Base-by-base conservation (phyloP, 2,329 filamentous ascomycete species). In the Didymella keratinophila region DNA sequence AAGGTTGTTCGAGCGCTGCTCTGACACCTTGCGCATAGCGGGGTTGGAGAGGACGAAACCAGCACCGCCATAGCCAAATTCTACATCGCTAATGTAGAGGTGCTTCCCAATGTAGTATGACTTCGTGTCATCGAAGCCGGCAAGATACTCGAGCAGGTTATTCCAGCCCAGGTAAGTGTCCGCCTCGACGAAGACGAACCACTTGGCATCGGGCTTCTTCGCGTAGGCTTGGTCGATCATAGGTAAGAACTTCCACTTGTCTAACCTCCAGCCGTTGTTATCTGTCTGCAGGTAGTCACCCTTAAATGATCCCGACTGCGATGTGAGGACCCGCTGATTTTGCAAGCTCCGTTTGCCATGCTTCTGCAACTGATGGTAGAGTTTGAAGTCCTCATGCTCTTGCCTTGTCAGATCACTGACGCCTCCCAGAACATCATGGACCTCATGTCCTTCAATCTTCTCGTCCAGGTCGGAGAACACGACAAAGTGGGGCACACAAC, bases 381-480 rank as follows among this genome's bases (percentile, higher is more conserved):
- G 77, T 56, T 80, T 74, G 66, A 86, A 86, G 61, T 86, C 83
- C 2, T 79, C 74, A 47, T 82, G 74, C 27, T 76, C 73, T 9
- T 72, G 66, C 71, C 71, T 69, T 73, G 74, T 70, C 25, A 62
- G 54, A 28, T 74, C 66, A 27, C 67, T 75, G 58, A 86, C 78
- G 28, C 78, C 76, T 37, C 74, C 75, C n/a, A 86, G 74, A n/a
- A 76, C 71, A 50, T 77, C 68, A 50, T 81, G 80, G 66, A 86
- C 81, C 60, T 82, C 75, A 74, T 79, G 54, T 77, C 78, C 58
- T 79, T 83, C 49, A 74, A 79, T 64, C 83, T 80, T 77, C 68
- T 87, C 85, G 37, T 83, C 82, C 59, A 83, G 81, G 68, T 88
- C 86, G 41, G 85, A 87, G 70, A 85, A 84, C 56, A 88, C 79